Evolutionary conservation across 78 protist genomes (phyloP), one percentile per base, ranked within the genome.

Genomic region (Emiliania huxleyi): DNA sequence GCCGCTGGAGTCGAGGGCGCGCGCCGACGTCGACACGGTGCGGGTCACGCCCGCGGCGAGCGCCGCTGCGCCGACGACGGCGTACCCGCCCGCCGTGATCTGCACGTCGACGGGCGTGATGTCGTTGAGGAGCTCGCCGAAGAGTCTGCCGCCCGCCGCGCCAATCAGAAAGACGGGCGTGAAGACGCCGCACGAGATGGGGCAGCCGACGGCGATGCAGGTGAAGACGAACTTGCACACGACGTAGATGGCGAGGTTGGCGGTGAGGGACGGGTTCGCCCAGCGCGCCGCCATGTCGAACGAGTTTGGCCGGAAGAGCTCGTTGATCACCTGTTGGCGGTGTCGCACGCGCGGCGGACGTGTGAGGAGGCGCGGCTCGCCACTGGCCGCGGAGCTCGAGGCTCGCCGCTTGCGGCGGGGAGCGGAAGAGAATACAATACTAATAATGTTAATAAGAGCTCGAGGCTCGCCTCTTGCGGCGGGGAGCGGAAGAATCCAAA

Each of bases 51-150:
- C 98, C 40, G 96, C 95, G 42, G 97, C 95, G 6, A 96, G n/a
- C 0, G 97, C 96, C 15, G 98, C 98, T 15, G 97, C 96, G 18
- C 97, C 98, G 22, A 96, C 97, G 8, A 96, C 98, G 0, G 97
- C 97, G 88, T 96, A 96, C 12, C 95, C 97, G 40, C 96, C 94
- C 25, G 98, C 83, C 29, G 56, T 75, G 45, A 79, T 33, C 55
- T 2, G 33, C 21, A 15, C 3, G 29, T 4, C 35, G 37, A 25
- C 40, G 55, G 38, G 52, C 55, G 18, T 19, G 52, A 40, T 4
- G 29, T 0, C 55, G 19, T 40, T 43, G 87, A 43, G 49, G 19
- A 43, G 71, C 69, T 95, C 97, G 44, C 97, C 97, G 18, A 95
- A 75, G 42, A 84, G 42, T 44, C 75, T 77, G 35, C 98, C 98